Percentiles rank a stretch among this genome's conserved stretches.
Evolutionary conservation across 495 filamentous ascomycete species (phyloP).

Genomic region (Talaromyces proteolyticus): DNA sequence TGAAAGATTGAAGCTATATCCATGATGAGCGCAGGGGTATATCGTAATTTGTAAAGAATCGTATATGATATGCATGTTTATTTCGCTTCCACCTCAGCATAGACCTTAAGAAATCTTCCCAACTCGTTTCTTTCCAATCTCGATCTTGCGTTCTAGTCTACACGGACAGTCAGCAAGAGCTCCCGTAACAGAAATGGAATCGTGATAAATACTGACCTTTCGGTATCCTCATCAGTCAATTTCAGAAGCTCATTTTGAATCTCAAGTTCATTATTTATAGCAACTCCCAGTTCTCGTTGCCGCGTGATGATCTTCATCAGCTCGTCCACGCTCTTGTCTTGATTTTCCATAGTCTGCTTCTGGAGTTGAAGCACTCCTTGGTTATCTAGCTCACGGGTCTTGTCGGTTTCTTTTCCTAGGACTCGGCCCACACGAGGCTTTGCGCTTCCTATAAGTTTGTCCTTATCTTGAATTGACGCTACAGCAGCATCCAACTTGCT

Average conservation of each 20-base stretch:
- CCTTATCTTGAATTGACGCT: conserved; percentile 50
- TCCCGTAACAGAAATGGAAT: neutral
- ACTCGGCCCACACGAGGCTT: conserved; percentile 43
- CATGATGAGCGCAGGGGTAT: neutral
- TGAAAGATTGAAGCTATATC: neutral
- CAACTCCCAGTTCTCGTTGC: conserved; percentile 80
- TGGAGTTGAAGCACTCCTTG: conserved; percentile 82
- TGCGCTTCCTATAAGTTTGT: conserved; percentile 34
- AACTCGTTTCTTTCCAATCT: conserved; percentile 76
- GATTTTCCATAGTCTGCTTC: conserved; percentile 73
- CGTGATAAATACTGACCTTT: conserved; percentile 36
- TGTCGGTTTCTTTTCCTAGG: conserved; percentile 82
- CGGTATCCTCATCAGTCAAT: conserved; percentile 68
- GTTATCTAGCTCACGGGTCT: conserved; percentile 87
- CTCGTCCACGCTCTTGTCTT: conserved; percentile 75
- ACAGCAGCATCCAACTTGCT: conserved; percentile 38
- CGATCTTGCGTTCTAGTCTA: conserved; percentile 68
- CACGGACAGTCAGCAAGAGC: conserved; percentile 15
- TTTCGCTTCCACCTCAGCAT: neutral
- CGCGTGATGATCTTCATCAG: conserved; percentile 69
- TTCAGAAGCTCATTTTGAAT: conserved; percentile 78
- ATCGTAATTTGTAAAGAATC: neutral
- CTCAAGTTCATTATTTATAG: conserved; percentile 80
- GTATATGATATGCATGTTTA: neutral
- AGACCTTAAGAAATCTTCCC: conserved; percentile 58